Conservation (phyloP, 352 stramenopile species). For the Phytophthora hibernalis region DNA sequence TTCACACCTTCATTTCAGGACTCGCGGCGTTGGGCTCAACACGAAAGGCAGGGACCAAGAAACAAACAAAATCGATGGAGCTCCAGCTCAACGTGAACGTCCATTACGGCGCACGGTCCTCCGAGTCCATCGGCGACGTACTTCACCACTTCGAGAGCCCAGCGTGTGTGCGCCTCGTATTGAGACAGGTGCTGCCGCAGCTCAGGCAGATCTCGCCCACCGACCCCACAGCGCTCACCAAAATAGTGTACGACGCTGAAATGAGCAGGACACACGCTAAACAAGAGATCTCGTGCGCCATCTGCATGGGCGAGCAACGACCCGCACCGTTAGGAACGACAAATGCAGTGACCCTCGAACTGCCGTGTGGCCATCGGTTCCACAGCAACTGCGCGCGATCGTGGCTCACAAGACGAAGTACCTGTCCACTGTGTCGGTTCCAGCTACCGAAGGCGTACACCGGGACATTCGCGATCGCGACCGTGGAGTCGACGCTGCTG, state of each 20-base stretch:
- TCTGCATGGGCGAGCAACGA: conserved; percentile 76
- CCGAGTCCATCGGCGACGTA: conserved; percentile 19
- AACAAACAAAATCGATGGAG: conserved; percentile 19
- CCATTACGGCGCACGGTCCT: conserved; percentile 8
- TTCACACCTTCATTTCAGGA: conserved; percentile 22
- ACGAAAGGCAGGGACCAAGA: background rate
- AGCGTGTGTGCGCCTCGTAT: conserved; percentile 24
- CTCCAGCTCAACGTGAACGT: conserved; percentile 28
- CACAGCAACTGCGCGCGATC: conserved; percentile 91
- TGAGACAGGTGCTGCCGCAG: conserved; percentile 29
- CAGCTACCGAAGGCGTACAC: conserved; percentile 82
- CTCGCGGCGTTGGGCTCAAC: conserved; percentile 8
- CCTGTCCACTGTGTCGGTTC: conserved; percentile 94
- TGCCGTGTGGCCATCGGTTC: conserved; percentile 93
- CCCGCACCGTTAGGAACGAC: conserved; percentile 17
- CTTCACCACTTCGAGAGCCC: conserved; percentile 28
- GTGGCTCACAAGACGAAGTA: conserved; percentile 91
- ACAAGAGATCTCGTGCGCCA: conserved; percentile 64
- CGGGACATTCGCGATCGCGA: conserved; percentile 67
- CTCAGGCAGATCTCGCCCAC: conserved; percentile 28
- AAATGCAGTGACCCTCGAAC: conserved; percentile 44
- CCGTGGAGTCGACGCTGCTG: conserved; percentile 65
- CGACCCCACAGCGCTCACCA: conserved; percentile 23
- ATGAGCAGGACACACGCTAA: background rate
- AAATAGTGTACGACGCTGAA: conserved; percentile 36